Evolutionary conservation across 257 asterid species (phyloP), one percentile per base, ranked within the genome.

Genomic region (Solanum sparsipilum): DNA sequence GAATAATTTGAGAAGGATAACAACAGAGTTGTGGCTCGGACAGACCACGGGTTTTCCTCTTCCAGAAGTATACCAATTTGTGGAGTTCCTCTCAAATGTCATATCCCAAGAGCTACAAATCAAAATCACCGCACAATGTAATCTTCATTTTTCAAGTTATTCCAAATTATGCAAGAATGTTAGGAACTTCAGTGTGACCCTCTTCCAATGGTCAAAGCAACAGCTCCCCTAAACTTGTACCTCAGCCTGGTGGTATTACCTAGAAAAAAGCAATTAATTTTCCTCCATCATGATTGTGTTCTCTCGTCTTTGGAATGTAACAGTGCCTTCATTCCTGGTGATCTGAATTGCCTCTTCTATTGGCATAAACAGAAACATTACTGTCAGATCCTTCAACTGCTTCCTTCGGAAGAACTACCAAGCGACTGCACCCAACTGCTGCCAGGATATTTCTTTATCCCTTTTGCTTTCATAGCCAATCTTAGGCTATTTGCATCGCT

Each of bases 371-470:
- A 36, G n/a, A 38, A 73, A 36, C 32, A 75, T 25, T 13, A 15
- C 18, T 12, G 7, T 10, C 48, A 75, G 21, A 23, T 75, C 71
- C 48, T 84, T 82, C 84, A 23, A 75, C 29, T 79, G 36, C 23
- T 27, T 44, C 68, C 90, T 85, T 86, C 85, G 38, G 56, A 46
- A 78, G 73, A 87, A 84, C 67, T 87, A 89, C 87, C 75, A 52
- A 76, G 70, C 29, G 74, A 84, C 73, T 87, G n/a, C n/a, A n/a
- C n/a, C n/a, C n/a, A n/a, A n/a, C n/a, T n/a, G n/a, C n/a, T n/a
- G 7, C 94, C 96, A 71, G 95, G 93, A 84, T 78, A 89, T 89
- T 95, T 94, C 82, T 91, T 90, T 90, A 93, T 82, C 29, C 96
- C 93, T 87, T 88, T 94, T 11, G 25, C 87, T 87, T 89, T 93